Percentiles rank a stretch among this genome's conserved stretches.
Evolutionary conservation across 176 grass and related monocot genomes (phyloP).

Genomic region (Aegilops speltoides): DNA sequence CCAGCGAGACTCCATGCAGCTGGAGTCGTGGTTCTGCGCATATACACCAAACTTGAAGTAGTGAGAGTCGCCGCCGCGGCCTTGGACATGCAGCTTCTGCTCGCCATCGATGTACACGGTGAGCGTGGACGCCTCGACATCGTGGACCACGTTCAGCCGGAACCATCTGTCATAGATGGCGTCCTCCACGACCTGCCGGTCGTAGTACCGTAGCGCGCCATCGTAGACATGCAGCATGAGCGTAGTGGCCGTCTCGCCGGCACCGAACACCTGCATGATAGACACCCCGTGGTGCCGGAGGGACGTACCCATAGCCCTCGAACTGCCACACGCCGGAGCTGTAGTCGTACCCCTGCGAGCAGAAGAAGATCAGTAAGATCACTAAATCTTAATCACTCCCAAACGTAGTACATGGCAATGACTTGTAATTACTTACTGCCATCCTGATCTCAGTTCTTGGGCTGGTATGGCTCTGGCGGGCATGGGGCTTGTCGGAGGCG

Average conservation of each 20-base stretch:
- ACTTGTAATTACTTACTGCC: no score
- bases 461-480: no score
- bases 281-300: constrained; percentile 35
- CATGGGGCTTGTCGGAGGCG: no score
- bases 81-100: neutral
- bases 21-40: neutral
- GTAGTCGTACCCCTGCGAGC: neutral
- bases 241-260: neutral
- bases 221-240: constrained; percentile 49
- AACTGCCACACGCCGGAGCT: constrained; percentile 50
- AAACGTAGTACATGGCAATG: no score
- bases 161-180: constrained; percentile 58
- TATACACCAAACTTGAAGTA: constrained; percentile 56
- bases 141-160: constrained; percentile 51
- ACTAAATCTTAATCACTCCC: no score
- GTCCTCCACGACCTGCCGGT: constrained; percentile 9
- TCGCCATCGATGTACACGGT: constrained; percentile 33
- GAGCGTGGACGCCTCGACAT: neutral
- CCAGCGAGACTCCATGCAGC: constrained; percentile 36
- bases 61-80: constrained; percentile 24
- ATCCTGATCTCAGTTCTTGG: no score
- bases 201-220: constrained; percentile 25
- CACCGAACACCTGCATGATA: constrained; percentile 52
- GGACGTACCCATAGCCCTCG: constrained; percentile 39
- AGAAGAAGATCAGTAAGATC: no score